These are phyloP conservation scores for Porpolomopsis calyptriformis DNA, from an alignment of 768 basidiomycete species.

Conservation along the genomic window DNA sequence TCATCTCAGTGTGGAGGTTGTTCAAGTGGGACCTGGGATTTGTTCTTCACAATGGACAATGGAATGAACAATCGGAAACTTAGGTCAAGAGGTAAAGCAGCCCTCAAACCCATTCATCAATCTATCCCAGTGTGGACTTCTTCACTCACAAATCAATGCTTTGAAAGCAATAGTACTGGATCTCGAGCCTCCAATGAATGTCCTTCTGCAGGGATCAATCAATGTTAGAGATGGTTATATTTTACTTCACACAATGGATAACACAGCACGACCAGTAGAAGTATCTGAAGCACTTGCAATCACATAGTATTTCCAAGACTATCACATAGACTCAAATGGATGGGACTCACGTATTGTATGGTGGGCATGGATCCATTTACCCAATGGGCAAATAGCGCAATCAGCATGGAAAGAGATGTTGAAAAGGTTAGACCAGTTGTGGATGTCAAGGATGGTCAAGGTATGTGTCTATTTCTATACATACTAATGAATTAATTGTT, in stretches of 20 bases:
- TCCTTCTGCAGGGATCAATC: constrained; percentile 4
- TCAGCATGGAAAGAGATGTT: constrained; percentile 3
- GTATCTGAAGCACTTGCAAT: background rate
- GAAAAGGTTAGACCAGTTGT: background rate
- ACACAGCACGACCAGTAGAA: background rate
- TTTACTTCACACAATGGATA: constrained; percentile 1
- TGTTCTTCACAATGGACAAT: constrained; percentile 13
- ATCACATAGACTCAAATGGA: background rate
- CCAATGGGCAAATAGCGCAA: constrained; percentile 7
- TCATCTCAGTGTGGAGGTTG: constrained; percentile 11
- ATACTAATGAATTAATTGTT: background rate
- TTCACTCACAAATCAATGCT: background rate
- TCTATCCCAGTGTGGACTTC: constrained; percentile 11
- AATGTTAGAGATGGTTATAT: constrained; percentile 1
- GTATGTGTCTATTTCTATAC: background rate
- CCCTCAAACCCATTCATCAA: constrained; percentile 15
- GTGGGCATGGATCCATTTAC: constrained; percentile 4
- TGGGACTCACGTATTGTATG: background rate
- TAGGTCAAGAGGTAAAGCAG: constrained; percentile 12
- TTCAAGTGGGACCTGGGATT: constrained; percentile 11
- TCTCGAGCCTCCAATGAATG: constrained; percentile 16
- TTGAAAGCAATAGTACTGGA: background rate
- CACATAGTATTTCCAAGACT: background rate
- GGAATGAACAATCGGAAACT: constrained; percentile 14
- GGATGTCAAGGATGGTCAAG: background rate